These are phyloP conservation scores for Wickerhamomyces hampshirensis DNA, from an alignment of 805 yeast genomes.

Conservation along the genomic window DNA sequence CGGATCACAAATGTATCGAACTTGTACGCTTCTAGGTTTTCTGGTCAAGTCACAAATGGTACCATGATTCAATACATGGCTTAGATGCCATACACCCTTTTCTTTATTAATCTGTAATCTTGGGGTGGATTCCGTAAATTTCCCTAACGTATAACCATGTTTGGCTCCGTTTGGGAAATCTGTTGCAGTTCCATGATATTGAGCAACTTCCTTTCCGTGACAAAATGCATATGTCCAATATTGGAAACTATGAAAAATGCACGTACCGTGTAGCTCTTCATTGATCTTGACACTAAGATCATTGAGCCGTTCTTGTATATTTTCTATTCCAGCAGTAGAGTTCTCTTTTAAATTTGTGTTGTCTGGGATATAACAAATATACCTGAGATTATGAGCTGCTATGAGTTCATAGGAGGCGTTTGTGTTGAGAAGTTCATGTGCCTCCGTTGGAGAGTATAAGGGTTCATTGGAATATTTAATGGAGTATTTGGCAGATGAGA, in stretches of 20 bases:
- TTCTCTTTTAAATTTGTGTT: background rate
- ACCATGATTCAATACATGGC: conserved; percentile 13
- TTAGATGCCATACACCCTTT: conserved; percentile 8
- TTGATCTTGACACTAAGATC: conserved; percentile 1
- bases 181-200: conserved; percentile 10
- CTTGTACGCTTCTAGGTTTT: conserved; percentile 16
- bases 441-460: conserved; percentile 4
- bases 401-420: conserved; percentile 6
- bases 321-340: conserved; percentile 1
- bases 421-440: background rate
- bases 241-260: conserved; percentile 2
- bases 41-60: conserved; percentile 24
- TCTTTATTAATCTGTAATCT: conserved; percentile 5
- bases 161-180: conserved; percentile 1
- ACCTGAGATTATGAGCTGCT: background rate
- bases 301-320: conserved; percentile 1
- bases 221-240: conserved; percentile 17
- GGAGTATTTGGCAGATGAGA: conserved; percentile 15
- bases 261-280: background rate
- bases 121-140: background rate
- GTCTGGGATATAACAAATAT: conserved; percentile 13
- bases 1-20: conserved; percentile 22
- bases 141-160: conserved; percentile 7
- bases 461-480: conserved; percentile 7
- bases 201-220: conserved; percentile 9